Conservation (phyloP, 768 basidiomycete species). For the Dacryopinax primogenitus region DNA sequence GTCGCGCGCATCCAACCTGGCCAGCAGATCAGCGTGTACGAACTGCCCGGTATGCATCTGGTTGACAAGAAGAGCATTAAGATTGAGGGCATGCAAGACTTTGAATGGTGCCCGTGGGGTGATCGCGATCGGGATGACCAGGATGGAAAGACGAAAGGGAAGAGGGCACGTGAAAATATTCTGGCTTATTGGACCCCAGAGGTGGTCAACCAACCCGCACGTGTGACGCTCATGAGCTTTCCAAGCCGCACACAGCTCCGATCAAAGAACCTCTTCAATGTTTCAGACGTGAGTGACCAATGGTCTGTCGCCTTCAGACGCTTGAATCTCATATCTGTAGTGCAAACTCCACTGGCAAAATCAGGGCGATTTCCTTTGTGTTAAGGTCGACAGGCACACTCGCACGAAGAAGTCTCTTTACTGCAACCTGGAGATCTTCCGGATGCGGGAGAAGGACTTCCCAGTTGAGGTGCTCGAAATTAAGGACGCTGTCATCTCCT, state of each 20-base stretch:
- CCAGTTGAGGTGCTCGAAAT: conserved; percentile 96
- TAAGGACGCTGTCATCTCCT: conserved; percentile 91
- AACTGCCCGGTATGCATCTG: conserved; percentile 84
- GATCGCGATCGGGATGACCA: conserved; percentile 73
- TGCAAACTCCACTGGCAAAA: conserved; percentile 98
- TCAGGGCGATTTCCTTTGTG: conserved; percentile 94
- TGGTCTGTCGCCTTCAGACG: not conserved
- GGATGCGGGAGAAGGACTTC: conserved; percentile 91
- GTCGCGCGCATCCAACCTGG: conserved; percentile 81
- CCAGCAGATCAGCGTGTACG: conserved; percentile 91
- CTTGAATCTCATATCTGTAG: conserved; percentile 33
- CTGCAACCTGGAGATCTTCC: conserved; percentile 96
- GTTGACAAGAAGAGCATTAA: conserved; percentile 95
- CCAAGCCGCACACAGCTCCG: conserved; percentile 72
- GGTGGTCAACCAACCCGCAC: conserved; percentile 88
- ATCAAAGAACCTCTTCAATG: conserved; percentile 95
- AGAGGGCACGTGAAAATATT: conserved; percentile 65
- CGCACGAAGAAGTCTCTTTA: conserved; percentile 98
- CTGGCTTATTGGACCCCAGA: conserved; percentile 97
- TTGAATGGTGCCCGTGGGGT: conserved; percentile 93
- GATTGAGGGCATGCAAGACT: conserved; percentile 93
- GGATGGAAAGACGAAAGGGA: conserved; percentile 30
- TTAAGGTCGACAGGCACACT: conserved; percentile 96
- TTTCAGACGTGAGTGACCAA: conserved; percentile 62
- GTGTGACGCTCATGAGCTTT: conserved; percentile 84